A percentile compares a stretch with the other conserved stretches of the same genome.
Conservation (phyloP, 2,329 filamentous ascomycete species). For the Colletotrichum camelliae region DNA sequence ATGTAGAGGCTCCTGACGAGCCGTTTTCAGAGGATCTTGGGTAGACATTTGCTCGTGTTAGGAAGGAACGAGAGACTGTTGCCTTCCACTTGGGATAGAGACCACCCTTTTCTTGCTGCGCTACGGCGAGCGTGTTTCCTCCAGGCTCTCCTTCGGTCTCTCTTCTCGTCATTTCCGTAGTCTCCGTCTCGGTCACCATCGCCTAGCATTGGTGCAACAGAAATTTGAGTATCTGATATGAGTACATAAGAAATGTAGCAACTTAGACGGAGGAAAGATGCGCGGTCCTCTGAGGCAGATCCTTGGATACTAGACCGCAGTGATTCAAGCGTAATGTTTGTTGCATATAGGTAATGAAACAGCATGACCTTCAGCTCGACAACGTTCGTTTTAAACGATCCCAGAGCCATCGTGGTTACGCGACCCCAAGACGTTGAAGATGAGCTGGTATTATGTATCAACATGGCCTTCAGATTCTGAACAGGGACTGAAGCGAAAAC, state of each 20-base stretch:
- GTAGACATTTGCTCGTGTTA: background rate
- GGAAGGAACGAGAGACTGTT: background rate
- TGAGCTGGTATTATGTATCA: background rate
- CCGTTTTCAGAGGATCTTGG: background rate
- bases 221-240: background rate
- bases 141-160: background rate
- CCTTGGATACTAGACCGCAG: background rate
- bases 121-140: too few species aligned
- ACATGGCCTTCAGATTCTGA: background rate
- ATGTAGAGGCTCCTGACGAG: background rate
- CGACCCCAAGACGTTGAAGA: background rate
- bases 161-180: too few species aligned
- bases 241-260: background rate
- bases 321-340: background rate
- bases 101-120: background rate
- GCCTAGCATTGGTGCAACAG: background rate
- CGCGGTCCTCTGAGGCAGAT: background rate
- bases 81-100: background rate
- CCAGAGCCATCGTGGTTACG: background rate
- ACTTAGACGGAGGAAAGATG: background rate
- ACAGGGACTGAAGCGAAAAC: background rate
- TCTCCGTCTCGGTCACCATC: background rate
- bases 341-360: background rate
- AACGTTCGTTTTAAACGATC: background rate
- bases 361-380: background rate